Conservation (phyloP, 2,329 filamentous ascomycete genomes). For the Diplodia intermedia region DNA sequence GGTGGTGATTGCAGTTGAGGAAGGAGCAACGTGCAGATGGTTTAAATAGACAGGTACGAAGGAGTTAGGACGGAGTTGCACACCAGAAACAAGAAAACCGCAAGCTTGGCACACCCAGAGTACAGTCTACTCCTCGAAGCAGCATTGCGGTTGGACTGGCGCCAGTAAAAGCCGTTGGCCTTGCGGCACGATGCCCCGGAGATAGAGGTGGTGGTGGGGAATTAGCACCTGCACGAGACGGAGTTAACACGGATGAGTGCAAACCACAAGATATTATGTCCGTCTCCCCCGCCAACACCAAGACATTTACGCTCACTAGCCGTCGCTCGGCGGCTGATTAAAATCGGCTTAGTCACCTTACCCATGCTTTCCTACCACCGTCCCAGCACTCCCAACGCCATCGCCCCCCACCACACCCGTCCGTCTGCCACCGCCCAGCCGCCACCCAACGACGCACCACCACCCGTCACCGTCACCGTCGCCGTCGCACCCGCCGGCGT, state of each 20-base stretch:
- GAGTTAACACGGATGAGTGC: neutral
- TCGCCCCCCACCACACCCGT: neutral
- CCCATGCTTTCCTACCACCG: too few relatives aligned
- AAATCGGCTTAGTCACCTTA: too few relatives aligned
- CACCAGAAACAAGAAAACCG: neutral
- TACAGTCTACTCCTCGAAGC: neutral
- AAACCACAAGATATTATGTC: neutral
- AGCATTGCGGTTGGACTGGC: neutral
- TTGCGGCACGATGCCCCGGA: neutral
- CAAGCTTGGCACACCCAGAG: neutral
- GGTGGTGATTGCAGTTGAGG: neutral
- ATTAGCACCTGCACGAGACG: neutral
- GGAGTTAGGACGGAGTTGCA: constrained; percentile 5
- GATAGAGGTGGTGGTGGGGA: neutral
- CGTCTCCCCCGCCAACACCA: neutral
- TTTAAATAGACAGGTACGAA: neutral
- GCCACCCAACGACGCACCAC: neutral
- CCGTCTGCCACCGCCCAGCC: neutral
- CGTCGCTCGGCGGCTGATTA: neutral
- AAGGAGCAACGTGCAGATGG: neutral
- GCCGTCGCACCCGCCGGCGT: neutral
- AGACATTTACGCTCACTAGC: neutral
- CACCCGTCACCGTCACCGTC: neutral
- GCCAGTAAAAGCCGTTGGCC: neutral
- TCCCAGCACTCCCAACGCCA: neutral